Evolutionary conservation across 2,329 filamentous ascomycete species (phyloP).

Genomic region (Dendryphion nanum): DNA sequence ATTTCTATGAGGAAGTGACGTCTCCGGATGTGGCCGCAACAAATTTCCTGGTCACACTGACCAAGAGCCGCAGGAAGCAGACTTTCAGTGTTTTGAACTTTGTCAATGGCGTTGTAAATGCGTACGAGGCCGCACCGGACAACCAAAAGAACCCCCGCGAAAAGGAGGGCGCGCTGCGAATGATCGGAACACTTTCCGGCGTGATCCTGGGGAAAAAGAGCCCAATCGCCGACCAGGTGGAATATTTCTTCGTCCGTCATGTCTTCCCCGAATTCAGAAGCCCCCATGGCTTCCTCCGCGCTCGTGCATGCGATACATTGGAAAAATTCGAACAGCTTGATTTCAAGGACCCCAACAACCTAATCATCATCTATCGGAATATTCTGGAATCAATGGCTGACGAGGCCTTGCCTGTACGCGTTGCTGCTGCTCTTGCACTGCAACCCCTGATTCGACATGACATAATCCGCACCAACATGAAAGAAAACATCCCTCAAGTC

Average conservation of each 20-base stretch:
- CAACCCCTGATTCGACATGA: slow-evolving; percentile 96
- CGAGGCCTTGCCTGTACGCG: slow-evolving; percentile 84
- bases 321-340: slow-evolving; percentile 98
- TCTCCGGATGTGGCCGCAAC: slow-evolving; percentile 93
- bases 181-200: slow-evolving; percentile 93
- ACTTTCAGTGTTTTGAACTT: slow-evolving; percentile 94
- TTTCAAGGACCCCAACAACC: slow-evolving; percentile 94
- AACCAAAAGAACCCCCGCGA: slow-evolving; percentile 90
- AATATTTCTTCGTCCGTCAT: slow-evolving; percentile 97
- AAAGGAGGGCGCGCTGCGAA: slow-evolving; percentile 93
- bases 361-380: slow-evolving; percentile 93
- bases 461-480: slow-evolving; percentile 91
- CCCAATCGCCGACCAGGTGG: slow-evolving; percentile 93
- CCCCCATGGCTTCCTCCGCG: slow-evolving; percentile 85
- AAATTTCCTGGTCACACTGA: slow-evolving; percentile 92
- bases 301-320: slow-evolving; percentile 92
- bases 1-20: slow-evolving; percentile 96
- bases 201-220: slow-evolving; percentile 98
- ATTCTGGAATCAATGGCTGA: slow-evolving; percentile 98
- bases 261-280: slow-evolving; percentile 98
- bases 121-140: slow-evolving; percentile 80
- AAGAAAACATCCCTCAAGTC: slow-evolving; percentile 95
- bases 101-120: slow-evolving; percentile 91
- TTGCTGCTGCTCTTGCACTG: slow-evolving; percentile 88
- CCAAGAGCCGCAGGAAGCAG: slow-evolving; percentile 91